These are phyloP conservation scores for Strigomonas galati DNA, from an alignment of 208 protist species.

Conservation along the genomic window DNA sequence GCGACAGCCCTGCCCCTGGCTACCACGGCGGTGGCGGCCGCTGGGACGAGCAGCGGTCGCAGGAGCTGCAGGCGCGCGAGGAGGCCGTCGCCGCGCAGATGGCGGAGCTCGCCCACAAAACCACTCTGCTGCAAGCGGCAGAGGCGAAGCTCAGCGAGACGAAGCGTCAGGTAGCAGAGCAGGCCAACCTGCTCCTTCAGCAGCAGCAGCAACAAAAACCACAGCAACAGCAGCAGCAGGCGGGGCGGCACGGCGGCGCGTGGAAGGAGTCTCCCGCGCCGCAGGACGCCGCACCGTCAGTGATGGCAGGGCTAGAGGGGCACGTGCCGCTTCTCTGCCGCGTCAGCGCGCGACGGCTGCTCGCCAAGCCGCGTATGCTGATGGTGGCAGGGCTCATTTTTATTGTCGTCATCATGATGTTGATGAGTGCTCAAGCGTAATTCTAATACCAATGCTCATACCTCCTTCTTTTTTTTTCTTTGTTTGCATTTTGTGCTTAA, in stretches of 20 bases:
- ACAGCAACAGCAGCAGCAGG: constrained; percentile 3
- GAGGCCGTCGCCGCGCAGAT: constrained; percentile 16
- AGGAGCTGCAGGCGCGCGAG: constrained; percentile 20
- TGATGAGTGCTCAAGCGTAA: neutral
- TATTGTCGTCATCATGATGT: neutral
- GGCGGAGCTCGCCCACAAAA: constrained; percentile 32
- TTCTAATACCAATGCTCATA: constrained; percentile 11
- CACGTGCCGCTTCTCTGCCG: constrained; percentile 8
- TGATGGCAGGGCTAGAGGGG: neutral
- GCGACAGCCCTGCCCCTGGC: neutral
- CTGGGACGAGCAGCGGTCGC: neutral
- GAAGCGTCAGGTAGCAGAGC: constrained; percentile 51
- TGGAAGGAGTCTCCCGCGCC: neutral
- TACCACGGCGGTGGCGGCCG: neutral
- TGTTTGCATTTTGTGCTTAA: neutral
- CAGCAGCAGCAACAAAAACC: constrained; percentile 18
- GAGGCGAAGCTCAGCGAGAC: constrained; percentile 60
- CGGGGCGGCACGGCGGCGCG: neutral
- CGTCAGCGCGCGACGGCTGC: neutral
- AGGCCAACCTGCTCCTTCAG: constrained; percentile 50
- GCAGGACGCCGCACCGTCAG: neutral
- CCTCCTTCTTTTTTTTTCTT: constrained; percentile 16
- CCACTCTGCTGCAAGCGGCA: constrained; percentile 32
- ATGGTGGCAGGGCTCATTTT: neutral
- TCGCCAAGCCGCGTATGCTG: neutral